phyloP scores from a whole-genome alignment of 2,329 filamentous ascomycete genomes.

The Zymoseptoria brevis region DNA sequence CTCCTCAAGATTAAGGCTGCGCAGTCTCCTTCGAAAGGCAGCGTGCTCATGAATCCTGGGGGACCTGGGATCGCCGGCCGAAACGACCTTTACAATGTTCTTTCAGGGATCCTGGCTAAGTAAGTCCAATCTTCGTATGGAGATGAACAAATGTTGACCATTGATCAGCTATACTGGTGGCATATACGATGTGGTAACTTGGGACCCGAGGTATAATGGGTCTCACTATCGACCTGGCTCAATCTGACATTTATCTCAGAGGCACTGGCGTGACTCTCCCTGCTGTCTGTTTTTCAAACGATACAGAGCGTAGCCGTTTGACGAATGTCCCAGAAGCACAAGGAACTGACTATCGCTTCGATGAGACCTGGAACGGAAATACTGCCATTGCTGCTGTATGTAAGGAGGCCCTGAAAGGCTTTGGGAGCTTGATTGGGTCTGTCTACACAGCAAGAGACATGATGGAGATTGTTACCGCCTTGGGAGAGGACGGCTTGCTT shows the following conservation, averaged over 20 bases:
- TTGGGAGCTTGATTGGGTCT: not conserved
- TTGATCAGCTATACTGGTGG: not conserved
- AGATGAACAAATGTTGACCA: not conserved
- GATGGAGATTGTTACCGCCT: slow-evolving; percentile 5
- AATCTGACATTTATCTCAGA: not conserved
- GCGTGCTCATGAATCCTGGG: slow-evolving; percentile 32
- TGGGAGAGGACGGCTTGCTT: not conserved
- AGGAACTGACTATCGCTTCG: not conserved
- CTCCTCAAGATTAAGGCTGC: slow-evolving; percentile 29
- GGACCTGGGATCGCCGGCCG: slow-evolving; percentile 9
- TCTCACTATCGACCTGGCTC: not conserved
- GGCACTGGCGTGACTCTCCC: not conserved
- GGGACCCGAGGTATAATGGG: not conserved
- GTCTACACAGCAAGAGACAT: slow-evolving; percentile 6
- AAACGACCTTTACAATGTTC: not conserved
- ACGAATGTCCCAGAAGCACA: not conserved
- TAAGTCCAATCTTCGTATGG: not conserved
- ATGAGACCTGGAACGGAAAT: not conserved
- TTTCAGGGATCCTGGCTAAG: not conserved
- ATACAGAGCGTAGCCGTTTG: not conserved
- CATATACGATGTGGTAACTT: not conserved
- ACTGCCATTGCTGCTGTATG: not conserved
- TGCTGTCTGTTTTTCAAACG: not conserved
- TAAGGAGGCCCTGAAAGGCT: not conserved
- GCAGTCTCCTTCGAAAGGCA: slow-evolving; percentile 29